A percentile compares a stretch with the other conserved stretches of the same genome.
Conservation (phyloP, 257 asterid genomes). For the Ligustrum vulgare region DNA sequence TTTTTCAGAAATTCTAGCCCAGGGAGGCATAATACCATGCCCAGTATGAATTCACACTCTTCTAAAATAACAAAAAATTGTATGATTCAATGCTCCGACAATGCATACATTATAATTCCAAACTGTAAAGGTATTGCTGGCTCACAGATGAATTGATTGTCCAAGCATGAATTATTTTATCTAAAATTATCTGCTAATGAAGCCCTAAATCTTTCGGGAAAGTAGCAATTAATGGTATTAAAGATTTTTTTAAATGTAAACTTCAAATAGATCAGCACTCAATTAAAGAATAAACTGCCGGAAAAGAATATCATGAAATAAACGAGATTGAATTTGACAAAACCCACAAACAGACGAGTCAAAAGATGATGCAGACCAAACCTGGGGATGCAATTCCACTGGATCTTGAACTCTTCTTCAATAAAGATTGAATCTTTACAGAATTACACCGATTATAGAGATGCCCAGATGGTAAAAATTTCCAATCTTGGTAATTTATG, state of each 20-base stretch:
- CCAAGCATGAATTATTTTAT: conserved; percentile 10
- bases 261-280: not conserved
- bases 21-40: not conserved
- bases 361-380: conserved; percentile 19
- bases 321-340: not conserved
- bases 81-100: not conserved
- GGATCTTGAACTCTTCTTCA: conserved; percentile 19
- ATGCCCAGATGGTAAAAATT: conserved; percentile 21
- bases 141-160: conserved; percentile 9
- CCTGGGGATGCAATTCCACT: conserved; percentile 40
- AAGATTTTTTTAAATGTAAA: not conserved
- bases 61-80: not conserved
- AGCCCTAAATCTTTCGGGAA: not conserved
- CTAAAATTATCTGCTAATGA: not conserved
- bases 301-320: not conserved
- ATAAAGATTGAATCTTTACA: conserved; percentile 30
- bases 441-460: conserved; percentile 23
- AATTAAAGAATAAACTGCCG: not conserved
- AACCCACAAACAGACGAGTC: not conserved
- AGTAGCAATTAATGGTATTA: conserved; percentile 1
- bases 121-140: conserved; percentile 10
- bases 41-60: not conserved
- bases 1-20: not conserved
- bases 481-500: conserved; percentile 11
- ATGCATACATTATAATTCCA: not conserved